A percentile compares a stretch with the other conserved stretches of the same genome.
phyloP scores from a whole-genome alignment of 192 early-diverging fungal species.

The Lobosporangium transversale region DNA sequence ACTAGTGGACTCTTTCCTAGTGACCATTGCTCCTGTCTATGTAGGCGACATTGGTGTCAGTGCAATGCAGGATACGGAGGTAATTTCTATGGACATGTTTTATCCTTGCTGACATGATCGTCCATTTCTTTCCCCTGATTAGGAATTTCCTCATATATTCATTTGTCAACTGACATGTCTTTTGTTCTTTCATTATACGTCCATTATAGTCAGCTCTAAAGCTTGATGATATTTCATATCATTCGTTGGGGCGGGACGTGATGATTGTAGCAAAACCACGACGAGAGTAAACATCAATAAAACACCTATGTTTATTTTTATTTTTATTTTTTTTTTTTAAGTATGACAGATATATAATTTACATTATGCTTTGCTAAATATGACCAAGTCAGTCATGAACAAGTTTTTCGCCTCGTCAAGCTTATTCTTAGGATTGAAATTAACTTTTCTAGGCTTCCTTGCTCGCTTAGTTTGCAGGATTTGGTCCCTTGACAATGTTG shows the following conservation, averaged over 20 bases:
- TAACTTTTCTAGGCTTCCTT: too few species aligned
- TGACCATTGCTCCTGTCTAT: constrained; percentile 78
- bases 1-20: constrained; percentile 61
- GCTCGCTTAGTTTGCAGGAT: constrained; percentile 35
- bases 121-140: too few species aligned
- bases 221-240: constrained; percentile 30
- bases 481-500: constrained; percentile 49
- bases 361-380: too few species aligned
- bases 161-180: background rate
- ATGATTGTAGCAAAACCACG: constrained; percentile 42
- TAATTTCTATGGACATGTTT: too few species aligned
- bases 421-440: too few species aligned
- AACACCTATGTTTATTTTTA: background rate
- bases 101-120: too few species aligned
- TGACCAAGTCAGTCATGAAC: background rate
- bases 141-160: background rate
- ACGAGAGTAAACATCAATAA: too few species aligned
- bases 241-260: constrained; percentile 31
- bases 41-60: constrained; percentile 71
- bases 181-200: too few species aligned
- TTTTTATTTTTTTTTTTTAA: too few species aligned
- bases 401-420: background rate
- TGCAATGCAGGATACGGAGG: constrained; percentile 50
- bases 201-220: constrained; percentile 20
- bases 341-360: background rate